These are phyloP conservation scores for Ascochyta clinopodiicola DNA, from an alignment of 2,329 filamentous ascomycete genomes.

Conservation along the genomic window DNA sequence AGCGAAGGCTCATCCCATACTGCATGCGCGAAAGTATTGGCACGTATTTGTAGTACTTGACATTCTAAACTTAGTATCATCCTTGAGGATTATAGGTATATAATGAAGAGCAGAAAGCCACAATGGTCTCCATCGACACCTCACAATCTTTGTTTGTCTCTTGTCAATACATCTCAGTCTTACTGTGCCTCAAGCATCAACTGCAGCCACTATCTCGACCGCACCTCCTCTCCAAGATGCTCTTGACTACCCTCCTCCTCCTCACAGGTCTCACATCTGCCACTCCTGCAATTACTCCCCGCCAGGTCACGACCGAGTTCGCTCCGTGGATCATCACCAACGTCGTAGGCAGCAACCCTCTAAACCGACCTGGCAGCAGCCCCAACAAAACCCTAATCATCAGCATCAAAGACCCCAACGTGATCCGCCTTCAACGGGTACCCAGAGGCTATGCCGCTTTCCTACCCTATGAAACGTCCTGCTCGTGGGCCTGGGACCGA, in stretches of 20 bases:
- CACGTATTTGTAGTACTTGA: neutral
- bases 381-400: neutral
- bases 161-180: no score
- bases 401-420: conserved; percentile 9
- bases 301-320: neutral
- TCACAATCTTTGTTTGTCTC: no score
- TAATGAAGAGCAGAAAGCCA: no score
- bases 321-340: conserved; percentile 7
- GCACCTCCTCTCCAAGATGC: neutral
- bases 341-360: neutral
- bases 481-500: conserved; percentile 6
- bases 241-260: conserved; percentile 2
- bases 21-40: neutral
- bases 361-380: neutral
- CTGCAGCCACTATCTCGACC: neutral
- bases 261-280: conserved; percentile 6
- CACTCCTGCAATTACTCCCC: neutral
- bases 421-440: neutral
- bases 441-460: conserved; percentile 1
- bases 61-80: neutral
- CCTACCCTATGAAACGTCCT: neutral
- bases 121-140: no score
- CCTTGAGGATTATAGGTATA: no score
- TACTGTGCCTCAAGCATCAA: no score
- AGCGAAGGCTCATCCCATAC: neutral